Base-by-base conservation (phyloP, 345 rosid species). In the Citrus reticulata region DNA sequence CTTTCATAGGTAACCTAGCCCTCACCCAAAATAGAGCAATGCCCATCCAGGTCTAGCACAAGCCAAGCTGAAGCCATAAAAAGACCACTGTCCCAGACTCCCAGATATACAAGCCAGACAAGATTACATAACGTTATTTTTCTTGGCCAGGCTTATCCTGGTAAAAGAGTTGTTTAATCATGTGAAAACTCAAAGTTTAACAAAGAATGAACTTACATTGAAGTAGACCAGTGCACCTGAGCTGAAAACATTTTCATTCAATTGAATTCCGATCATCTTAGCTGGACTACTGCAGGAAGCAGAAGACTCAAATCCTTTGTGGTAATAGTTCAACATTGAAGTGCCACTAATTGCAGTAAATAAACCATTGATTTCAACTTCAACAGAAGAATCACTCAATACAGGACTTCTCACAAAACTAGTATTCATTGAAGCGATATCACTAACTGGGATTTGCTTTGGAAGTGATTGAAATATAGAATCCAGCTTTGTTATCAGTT, bases 181-280 rank as follows among this genome's bases (percentile, higher is more conserved):
- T 70, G 74, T 27, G 66, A 72, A 34, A 22, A 58, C 51, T 63
- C 68, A 16, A 69, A 20, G 66, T 17, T 65, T 64, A 69, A 46
- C 39, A 68, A 25, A 34, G 65, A 35, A 67, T 64, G 27, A 75
- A 83, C 95, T 94, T 74, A 92, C 97, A 77, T 81, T 78, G 91
- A 90, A 94, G 87, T 94, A 91, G 39, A 90, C 88, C 29, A 71
- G 65, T 57, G 92, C 87, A 68, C 91, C 94, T 0, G 93, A 88
- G 40, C 86, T 73, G 59, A 91, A 83, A 75, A 94, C 95, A 67
- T 86, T 84, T 81, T 89, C 91, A 75, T 89, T 73, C 63, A 92
- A 63, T 54, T 89, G 81, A 77, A 94, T 77, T 51, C 75, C 80
- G 27, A 89, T 79, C 94, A 92, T 94, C 83, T 85, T 80, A 67